Evolutionary conservation across 352 stramenopile species (phyloP), one percentile per base, ranked within the genome.

Genomic region (Phytophthora vignae): DNA sequence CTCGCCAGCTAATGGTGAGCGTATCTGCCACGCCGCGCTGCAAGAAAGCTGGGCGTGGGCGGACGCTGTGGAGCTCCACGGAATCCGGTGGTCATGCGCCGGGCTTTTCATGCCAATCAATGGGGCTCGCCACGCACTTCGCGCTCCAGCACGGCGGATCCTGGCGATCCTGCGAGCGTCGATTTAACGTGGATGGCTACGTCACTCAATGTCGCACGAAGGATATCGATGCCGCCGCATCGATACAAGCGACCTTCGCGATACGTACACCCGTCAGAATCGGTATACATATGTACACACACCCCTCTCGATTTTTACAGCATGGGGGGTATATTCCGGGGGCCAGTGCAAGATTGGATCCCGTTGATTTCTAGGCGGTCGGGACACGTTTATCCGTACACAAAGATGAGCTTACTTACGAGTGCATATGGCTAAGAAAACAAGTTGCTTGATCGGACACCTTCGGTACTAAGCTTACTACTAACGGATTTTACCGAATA

Each of bases 181-280:
- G 53, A 69, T 69, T 49, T 56, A 57, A 25, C 50, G 8, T 14
- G 21, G 27, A 48, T 38, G 8, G 56, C 36, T 10, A 66, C 64
- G 64, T 72, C 64, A 72, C 42, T 21, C n/a, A 27, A 42, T 69
- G 62, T 69, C 55, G 56, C 31, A 25, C 58, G 53, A 62, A 65
- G 17, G 25, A n/a, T n/a, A n/a, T 49, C 38, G 55, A 65, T 50
- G 48, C 29, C 27, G 36, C 56, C 64, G 64, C 57, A 56, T 71
- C 64, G 56, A 71, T 61, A 53, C 64, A 21, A 55, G 55, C 48
- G 8, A 71, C 53, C 40, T 60, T 17, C 17, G 10, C 7, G 6
- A 61, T 12, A 52, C 31, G 31, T 38, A 38, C 8, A 38, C 31
- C 33, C 33, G 33, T 14, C 9, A 11, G 9, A 40, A 14, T 40